Conservation (phyloP, 805 yeast genomes). For the Spathaspora arborariae region DNA sequence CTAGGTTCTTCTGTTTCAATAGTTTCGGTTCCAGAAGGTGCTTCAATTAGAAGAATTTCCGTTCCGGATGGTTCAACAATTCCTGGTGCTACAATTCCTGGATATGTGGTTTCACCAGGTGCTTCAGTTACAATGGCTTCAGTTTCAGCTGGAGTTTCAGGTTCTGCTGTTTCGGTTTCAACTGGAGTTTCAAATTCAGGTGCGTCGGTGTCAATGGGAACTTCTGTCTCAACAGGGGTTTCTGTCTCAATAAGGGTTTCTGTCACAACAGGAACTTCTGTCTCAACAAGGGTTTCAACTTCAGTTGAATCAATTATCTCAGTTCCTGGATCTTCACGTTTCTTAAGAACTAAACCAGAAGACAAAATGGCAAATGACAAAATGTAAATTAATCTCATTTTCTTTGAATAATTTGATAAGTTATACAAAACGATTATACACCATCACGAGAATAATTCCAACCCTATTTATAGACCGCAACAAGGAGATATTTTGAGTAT, state of each 20-base stretch:
- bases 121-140: neutral
- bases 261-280: too few species aligned
- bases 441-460: neutral
- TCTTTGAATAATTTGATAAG: neutral
- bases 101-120: too few species aligned
- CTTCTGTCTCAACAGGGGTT: too few species aligned
- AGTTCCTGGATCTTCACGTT: neutral
- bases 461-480: too few species aligned
- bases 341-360: neutral
- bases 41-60: too few species aligned
- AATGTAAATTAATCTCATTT: neutral
- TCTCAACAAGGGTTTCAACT: too few species aligned
- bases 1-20: neutral
- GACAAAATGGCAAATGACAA: neutral
- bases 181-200: neutral
- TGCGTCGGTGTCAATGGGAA: too few species aligned
- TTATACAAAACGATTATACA: neutral
- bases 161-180: neutral
- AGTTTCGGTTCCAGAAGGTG: neutral
- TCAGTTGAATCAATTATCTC: too few species aligned
- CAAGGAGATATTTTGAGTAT: too few species aligned
- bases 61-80: neutral
- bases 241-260: too few species aligned
- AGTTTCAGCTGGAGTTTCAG: neutral
- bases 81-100: neutral